Evolutionary conservation across 345 rosid species (phyloP), one percentile per base, ranked within the genome.

Genomic region (Erodium maritimum): DNA sequence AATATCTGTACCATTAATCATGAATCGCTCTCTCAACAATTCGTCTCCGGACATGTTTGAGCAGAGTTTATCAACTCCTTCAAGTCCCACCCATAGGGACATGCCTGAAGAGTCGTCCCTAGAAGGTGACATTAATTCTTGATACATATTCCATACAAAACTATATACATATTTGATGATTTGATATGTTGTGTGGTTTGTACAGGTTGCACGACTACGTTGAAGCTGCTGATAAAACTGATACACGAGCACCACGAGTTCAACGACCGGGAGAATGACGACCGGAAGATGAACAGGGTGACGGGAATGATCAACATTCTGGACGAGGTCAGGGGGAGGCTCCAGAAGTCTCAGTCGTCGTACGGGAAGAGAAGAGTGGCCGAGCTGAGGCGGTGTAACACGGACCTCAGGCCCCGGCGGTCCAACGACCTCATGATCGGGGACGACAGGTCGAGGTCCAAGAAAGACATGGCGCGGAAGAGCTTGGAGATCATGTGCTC

Each of bases 401-500:
- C 95, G 2, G 97, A 90, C 23, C 83, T 87, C 33, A 71, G 71
- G 71, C 81, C 81, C 0, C 60, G 55, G 46, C 50, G 53, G 52
- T 50, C 51, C 8, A 17, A 74, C 9, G 17, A 48, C 37, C 1
- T 70, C 70, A 0, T 66, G 0, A 21, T 23, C 1, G 55, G 53
- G 0, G 82, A 77, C 13, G 85, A 83, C 33, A 69, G 66, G 48
- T 86, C 84, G 16, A 78, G 60, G 69, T 29, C 84, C 34, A 82
- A 81, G 68, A 84, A 52, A 67, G 79, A 81, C 59, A 71, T 75
- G 0, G 86, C 91, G 1, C 66, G 78, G 68, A 90, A 81, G 74
- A 86, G 85, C 82, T 83, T 87, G 0, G 95, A 84, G 57, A 71
- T 83, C 50, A 73, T 90, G 85, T 84, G 95, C 63, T 79, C 86